phyloP scores from a whole-genome alignment of 2,329 filamentous ascomycete species.

The Penicillium janthinellum region DNA sequence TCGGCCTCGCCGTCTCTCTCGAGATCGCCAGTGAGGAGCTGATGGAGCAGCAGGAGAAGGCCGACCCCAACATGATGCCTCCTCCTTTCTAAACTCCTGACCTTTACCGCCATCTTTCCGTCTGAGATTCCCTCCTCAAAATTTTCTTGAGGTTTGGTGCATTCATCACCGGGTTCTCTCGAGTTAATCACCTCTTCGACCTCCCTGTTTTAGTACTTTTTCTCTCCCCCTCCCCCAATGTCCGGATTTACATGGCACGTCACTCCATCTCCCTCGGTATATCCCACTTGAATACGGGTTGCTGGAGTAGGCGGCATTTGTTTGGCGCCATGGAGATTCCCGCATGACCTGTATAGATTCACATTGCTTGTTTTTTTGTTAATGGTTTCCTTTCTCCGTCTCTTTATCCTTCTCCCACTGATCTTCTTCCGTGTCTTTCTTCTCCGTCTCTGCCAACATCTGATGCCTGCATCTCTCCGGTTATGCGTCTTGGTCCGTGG shows the following conservation, averaged over 20 bases:
- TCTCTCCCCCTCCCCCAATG: slow-evolving; percentile 33
- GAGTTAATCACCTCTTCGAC: slow-evolving; percentile 36
- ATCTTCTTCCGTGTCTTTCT: slow-evolving; percentile 22
- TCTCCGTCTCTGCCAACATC: slow-evolving; percentile 26
- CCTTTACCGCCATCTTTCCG: slow-evolving; percentile 18
- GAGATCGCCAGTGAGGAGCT: slow-evolving; percentile 83
- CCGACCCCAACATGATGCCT: slow-evolving; percentile 47
- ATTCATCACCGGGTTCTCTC: slow-evolving; percentile 10
- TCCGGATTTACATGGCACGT: slow-evolving; percentile 37
- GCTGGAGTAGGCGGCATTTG: slow-evolving; percentile 38
- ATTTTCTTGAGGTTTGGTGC: slow-evolving; percentile 8
- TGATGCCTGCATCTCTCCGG: slow-evolving; percentile 26
- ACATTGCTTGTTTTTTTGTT: slow-evolving; percentile 27
- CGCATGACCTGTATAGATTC: slow-evolving; percentile 42
- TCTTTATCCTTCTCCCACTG: slow-evolving; percentile 21
- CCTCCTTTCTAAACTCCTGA: slow-evolving; percentile 50
- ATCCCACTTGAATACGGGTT: slow-evolving; percentile 35
- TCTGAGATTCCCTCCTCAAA: slow-evolving; percentile 53
- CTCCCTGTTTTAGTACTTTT: slow-evolving; percentile 50
- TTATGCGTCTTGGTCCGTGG: slow-evolving; percentile 24
- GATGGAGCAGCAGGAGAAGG: slow-evolving; percentile 76
- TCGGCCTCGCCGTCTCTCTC: slow-evolving; percentile 90
- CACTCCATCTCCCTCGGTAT: slow-evolving; percentile 30
- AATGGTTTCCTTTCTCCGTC: background rate
- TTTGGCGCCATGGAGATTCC: slow-evolving; percentile 42